Base-by-base conservation (phyloP, 345 rosid genomes). In the Gossypium sturtianum region DNA sequence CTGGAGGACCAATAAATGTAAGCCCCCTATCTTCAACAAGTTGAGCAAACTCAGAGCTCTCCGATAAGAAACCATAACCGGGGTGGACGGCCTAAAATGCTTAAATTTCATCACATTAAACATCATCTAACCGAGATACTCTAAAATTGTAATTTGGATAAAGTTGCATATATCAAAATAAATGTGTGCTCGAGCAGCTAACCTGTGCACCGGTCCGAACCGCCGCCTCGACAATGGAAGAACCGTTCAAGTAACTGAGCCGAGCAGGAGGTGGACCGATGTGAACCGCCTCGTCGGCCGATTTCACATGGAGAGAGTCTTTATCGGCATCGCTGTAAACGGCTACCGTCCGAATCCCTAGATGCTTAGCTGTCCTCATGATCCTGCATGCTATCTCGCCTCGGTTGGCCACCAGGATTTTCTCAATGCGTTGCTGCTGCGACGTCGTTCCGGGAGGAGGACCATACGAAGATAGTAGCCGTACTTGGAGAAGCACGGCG, bases 351-450 rank as follows among this genome's bases (percentile, higher is more conserved):
- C 86, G 86, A 62, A 92, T 85, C 41, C 97, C 98, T 10, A 92
- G 75, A 11, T 96, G 86, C 83, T 87, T 88, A 13, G 97, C 93
- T 6, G 97, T 92, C 85, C 86, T 85, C 85, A 86, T 84, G 77
- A 94, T 84, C 82, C 97, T 80, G 83, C 97, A 91, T 74, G 98
- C 97, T 29, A 89, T 91, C 77, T 90, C 94, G 41, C 97, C 98
- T 79, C 94, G 83, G 83, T 94, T 92, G 34, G 93, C 97, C 51
- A 89, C 88, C 66, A 94, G 65, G 66, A 94, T 76, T 79, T 89
- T 94, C 81, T 94, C 97, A 51, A 94, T 85, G 44, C 82, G 84
- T n/a, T 20, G 82, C 60, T 20, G 83, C 63, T 80, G 69, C 22
- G 17, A 71, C 64, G 75, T 13, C 1, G 75, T 3, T 70, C 65